Evolutionary conservation across 305 asterid species (phyloP).

Genomic region (Salvia sclarea): DNA sequence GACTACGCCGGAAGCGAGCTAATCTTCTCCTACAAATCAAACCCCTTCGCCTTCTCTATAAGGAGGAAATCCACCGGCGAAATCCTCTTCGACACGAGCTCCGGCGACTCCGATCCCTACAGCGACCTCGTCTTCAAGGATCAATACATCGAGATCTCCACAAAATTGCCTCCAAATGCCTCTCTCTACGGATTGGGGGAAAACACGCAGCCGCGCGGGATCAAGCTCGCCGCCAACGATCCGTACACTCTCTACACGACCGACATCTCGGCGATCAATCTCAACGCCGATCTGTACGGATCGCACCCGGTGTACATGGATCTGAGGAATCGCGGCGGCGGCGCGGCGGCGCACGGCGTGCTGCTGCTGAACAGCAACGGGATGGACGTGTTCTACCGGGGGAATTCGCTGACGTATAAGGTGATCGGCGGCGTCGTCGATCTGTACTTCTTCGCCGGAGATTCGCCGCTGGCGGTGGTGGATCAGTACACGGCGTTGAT

Average conservation of each 20-base stretch:
- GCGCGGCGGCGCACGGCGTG: slow-evolving; percentile 68
- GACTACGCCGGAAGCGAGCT: slow-evolving; percentile 58
- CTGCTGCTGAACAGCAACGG: slow-evolving; percentile 84
- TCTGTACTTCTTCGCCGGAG: slow-evolving; percentile 80
- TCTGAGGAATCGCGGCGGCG: slow-evolving; percentile 55
- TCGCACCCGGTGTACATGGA: slow-evolving; percentile 96
- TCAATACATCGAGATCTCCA: slow-evolving; percentile 80
- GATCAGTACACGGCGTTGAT: slow-evolving; percentile 78
- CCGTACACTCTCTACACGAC: slow-evolving; percentile 81
- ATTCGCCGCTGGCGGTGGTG: slow-evolving; percentile 73
- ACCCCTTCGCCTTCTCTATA: slow-evolving; percentile 71
- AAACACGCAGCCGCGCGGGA: slow-evolving; percentile 82
- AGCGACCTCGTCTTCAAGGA: slow-evolving; percentile 72
- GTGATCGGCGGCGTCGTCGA: slow-evolving; percentile 91
- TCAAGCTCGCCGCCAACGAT: slow-evolving; percentile 67
- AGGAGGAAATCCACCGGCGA: slow-evolving; percentile 70
- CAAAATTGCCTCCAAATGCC: slow-evolving; percentile 68
- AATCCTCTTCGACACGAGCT: slow-evolving; percentile 61
- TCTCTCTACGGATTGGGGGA: slow-evolving; percentile 88
- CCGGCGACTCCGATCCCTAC: slow-evolving; percentile 56
- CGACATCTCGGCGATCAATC: slow-evolving; percentile 72
- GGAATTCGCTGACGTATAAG: slow-evolving; percentile 75
- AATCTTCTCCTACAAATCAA: slow-evolving; percentile 58
- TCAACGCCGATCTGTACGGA: slow-evolving; percentile 78
- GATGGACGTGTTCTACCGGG: slow-evolving; percentile 85